phyloP scores from a whole-genome alignment of 257 asterid species.

The Mitragyna speciosa region DNA sequence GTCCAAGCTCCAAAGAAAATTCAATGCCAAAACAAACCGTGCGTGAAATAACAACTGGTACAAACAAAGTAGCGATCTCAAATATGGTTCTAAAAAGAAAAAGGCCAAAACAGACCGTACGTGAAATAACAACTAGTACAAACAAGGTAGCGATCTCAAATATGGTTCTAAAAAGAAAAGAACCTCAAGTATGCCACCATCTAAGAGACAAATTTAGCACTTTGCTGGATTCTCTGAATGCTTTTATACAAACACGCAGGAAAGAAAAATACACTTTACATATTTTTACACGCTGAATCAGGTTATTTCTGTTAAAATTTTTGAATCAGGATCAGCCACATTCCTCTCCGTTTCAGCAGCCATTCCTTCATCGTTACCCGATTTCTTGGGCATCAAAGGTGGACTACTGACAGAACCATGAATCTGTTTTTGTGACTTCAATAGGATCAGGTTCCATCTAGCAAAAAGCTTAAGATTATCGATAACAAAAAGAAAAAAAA shows the following conservation, averaged over 20 bases:
- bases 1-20: too few relatives aligned
- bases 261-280: slow-evolving; percentile 4
- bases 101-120: background rate
- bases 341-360: slow-evolving; percentile 20
- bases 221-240: background rate
- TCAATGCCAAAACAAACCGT: background rate
- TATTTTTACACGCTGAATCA: background rate
- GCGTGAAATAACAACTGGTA: background rate
- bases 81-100: background rate
- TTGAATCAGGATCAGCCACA: slow-evolving; percentile 15
- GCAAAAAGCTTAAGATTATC: slow-evolving; percentile 19
- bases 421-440: slow-evolving; percentile 42
- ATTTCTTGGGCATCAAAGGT: slow-evolving; percentile 33
- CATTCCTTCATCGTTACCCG: slow-evolving; percentile 23
- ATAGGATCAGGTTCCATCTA: slow-evolving; percentile 18
- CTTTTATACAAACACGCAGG: slow-evolving; percentile 2
- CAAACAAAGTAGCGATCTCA: background rate
- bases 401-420: slow-evolving; percentile 35
- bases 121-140: background rate
- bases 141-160: background rate
- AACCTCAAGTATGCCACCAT: background rate
- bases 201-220: slow-evolving; percentile 2
- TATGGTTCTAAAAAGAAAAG: background rate
- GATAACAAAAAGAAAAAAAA: slow-evolving; percentile 5
- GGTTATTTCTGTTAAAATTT: background rate